Evolutionary conservation across 1,284 basidiomycete genomes (phyloP).

Genomic region (Mycena citricolor): DNA sequence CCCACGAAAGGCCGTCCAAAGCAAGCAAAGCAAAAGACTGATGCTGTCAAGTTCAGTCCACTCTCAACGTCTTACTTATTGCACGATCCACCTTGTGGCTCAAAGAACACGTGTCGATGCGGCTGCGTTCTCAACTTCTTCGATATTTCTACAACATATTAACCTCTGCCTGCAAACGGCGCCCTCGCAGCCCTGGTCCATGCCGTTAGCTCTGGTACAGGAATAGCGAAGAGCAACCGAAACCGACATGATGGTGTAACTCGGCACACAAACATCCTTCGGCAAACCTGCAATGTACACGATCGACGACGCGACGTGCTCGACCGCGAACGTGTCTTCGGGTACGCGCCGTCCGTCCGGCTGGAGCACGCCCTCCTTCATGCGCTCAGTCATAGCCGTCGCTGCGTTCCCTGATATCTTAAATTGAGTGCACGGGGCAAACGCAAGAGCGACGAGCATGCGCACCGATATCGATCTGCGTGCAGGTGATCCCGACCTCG

Average conservation of each 20-base stretch:
- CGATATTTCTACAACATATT: constrained; percentile 19
- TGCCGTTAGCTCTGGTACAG: constrained; percentile 1
- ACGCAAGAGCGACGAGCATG: background rate
- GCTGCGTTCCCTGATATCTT: constrained; percentile 58
- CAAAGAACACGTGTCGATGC: too few species aligned
- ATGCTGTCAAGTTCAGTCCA: background rate
- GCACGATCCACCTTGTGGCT: too few species aligned
- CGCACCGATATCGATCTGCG: constrained; percentile 79
- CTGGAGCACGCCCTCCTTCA: constrained; percentile 57
- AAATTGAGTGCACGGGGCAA: constrained; percentile 11
- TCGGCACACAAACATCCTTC: constrained; percentile 66
- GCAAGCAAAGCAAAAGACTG: too few species aligned
- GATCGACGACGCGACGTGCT: constrained; percentile 70
- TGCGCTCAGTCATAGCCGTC: constrained; percentile 54
- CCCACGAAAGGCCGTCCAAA: too few species aligned
- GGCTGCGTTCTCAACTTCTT: background rate
- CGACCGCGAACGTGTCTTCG: constrained; percentile 68
- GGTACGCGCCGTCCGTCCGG: constrained; percentile 59
- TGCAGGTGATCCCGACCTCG: constrained; percentile 69
- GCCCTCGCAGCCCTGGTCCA: constrained; percentile 51
- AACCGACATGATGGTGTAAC: constrained; percentile 72
- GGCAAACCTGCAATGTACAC: constrained; percentile 72
- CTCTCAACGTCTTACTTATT: background rate
- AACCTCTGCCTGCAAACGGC: constrained; percentile 66
- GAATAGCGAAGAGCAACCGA: background rate